A percentile compares a stretch with the other conserved stretches of the same genome.
Conservation (phyloP, 164 flowering plant genomes). For the Liquidambar formosana region DNA sequence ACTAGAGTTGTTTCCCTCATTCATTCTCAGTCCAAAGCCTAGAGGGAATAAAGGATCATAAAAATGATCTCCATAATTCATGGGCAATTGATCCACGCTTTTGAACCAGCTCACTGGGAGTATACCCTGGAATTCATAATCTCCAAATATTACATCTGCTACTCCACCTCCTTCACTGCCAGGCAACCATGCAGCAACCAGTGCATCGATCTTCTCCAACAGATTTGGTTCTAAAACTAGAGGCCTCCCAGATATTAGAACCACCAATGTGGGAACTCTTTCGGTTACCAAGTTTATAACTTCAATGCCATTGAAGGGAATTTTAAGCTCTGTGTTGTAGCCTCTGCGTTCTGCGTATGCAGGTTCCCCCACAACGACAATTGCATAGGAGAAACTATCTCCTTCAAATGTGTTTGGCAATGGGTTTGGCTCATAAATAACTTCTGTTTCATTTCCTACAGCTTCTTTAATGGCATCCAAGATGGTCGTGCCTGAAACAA, state of each 20-base stretch:
- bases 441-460: constrained; percentile 52
- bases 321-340: constrained; percentile 50
- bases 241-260: constrained; percentile 61
- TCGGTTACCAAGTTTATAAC: constrained; percentile 43
- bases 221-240: constrained; percentile 40
- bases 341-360: constrained; percentile 70
- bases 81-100: constrained; percentile 51
- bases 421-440: constrained; percentile 53
- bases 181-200: constrained; percentile 64
- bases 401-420: constrained; percentile 42
- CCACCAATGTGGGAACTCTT: constrained; percentile 59
- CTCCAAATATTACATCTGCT: constrained; percentile 57
- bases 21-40: constrained; percentile 47
- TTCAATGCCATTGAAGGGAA: constrained; percentile 58
- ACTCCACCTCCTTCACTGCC: constrained; percentile 58
- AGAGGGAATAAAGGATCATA: constrained; percentile 50
- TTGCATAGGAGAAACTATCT: constrained; percentile 54
- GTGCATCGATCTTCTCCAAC: constrained; percentile 39
- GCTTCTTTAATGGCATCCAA: constrained; percentile 59
- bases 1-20: background rate
- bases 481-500: constrained; percentile 57
- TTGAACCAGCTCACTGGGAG: constrained; percentile 57
- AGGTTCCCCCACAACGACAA: constrained; percentile 73
- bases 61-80: constrained; percentile 33
- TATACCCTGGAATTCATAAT: constrained; percentile 44